Percentiles rank a stretch among this genome's conserved stretches.
Conservation (phyloP, 163 green algal species). For the Chlamydomonas reinhardtii region DNA sequence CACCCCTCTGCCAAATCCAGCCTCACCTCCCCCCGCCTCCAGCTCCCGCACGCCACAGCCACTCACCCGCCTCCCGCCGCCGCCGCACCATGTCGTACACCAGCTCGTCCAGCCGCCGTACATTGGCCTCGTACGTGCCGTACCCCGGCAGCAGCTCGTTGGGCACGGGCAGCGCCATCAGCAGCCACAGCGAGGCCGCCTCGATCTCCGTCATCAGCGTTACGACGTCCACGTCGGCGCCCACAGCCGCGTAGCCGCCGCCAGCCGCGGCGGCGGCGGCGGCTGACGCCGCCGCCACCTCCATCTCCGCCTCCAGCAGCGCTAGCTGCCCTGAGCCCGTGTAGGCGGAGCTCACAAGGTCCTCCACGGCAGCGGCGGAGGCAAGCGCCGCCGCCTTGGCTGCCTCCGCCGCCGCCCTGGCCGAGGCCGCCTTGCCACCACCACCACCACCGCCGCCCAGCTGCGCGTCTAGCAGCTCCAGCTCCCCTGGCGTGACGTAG, state of each 20-base stretch:
- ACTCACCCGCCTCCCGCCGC: background rate
- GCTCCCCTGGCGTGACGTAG: too few relatives aligned
- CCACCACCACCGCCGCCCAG: too few relatives aligned
- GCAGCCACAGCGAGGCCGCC: conserved; percentile 3
- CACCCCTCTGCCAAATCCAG: too few relatives aligned
- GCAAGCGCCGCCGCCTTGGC: too few relatives aligned
- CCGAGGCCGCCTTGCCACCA: too few relatives aligned
- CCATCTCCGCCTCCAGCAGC: too few relatives aligned
- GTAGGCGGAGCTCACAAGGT: too few relatives aligned
- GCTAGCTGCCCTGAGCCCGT: too few relatives aligned
- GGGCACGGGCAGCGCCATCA: conserved; percentile 25
- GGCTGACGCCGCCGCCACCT: background rate
- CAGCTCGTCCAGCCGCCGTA: background rate
- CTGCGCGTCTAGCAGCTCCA: too few relatives aligned
- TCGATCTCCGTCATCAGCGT: background rate
- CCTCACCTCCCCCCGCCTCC: background rate
- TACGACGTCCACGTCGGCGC: background rate
- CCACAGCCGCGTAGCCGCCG: background rate
- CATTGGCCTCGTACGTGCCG: conserved; percentile 3
- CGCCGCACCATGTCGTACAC: conserved; percentile 26
- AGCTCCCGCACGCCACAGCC: background rate
- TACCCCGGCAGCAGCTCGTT: conserved; percentile 21
- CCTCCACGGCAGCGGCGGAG: too few relatives aligned
- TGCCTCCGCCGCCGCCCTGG: too few relatives aligned
- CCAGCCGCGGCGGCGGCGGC: background rate